A percentile compares a stretch with the other conserved stretches of the same genome.
Evolutionary conservation across 208 protist species (phyloP).

Genomic region (Acanthamoeba royreba): DNA sequence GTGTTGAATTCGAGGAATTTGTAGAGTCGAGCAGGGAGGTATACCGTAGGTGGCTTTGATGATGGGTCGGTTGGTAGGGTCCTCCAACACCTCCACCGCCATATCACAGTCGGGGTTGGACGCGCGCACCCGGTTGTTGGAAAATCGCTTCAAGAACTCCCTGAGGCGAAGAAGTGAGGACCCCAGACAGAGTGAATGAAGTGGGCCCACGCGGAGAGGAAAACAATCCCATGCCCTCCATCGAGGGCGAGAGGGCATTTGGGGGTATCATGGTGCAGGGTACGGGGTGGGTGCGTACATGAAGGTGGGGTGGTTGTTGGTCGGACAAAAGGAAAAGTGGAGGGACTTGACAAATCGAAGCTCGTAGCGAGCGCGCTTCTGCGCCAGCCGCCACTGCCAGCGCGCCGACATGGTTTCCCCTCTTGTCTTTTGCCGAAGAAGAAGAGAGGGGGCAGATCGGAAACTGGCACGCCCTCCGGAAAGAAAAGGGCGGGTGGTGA

Average conservation of each 20-base stretch:
- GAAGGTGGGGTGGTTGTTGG: constrained; percentile 30
- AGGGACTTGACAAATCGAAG: constrained; percentile 34
- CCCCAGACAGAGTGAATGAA: neutral
- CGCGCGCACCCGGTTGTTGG: neutral
- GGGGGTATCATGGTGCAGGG: too few relatives aligned
- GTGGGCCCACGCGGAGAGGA: neutral
- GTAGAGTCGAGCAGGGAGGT: too few relatives aligned
- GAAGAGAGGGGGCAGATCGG: neutral
- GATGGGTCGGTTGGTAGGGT: neutral
- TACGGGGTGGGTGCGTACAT: neutral
- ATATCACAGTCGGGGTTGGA: constrained; percentile 45
- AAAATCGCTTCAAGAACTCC: constrained; percentile 1
- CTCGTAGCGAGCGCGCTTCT: constrained; percentile 1
- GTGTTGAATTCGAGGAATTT: too few relatives aligned
- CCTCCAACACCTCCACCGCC: neutral
- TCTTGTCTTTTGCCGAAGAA: neutral
- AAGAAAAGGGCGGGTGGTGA: too few relatives aligned
- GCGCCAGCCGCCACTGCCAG: constrained; percentile 39
- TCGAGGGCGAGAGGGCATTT: neutral
- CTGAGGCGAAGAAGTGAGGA: neutral
- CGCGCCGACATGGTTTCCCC: neutral
- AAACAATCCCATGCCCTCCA: neutral
- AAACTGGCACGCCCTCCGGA: neutral
- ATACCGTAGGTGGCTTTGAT: constrained; percentile 36
- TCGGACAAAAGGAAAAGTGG: neutral